A percentile compares a stretch with the other conserved stretches of the same genome.
Conservation (phyloP, 148 eudicot species). For the Fagopyrum tataricum region DNA sequence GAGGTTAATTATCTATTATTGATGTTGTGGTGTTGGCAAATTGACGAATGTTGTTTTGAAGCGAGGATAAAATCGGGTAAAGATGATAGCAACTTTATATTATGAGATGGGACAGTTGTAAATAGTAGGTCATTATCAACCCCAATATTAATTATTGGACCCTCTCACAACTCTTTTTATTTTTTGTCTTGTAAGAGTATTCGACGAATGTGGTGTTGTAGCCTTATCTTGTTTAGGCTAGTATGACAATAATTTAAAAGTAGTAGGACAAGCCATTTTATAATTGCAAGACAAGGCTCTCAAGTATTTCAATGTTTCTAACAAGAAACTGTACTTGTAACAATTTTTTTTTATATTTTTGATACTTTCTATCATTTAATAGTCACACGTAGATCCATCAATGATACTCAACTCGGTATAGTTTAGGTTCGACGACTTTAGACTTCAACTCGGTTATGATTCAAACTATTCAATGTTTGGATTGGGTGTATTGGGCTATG, state of each 20-base stretch:
- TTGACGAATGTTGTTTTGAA: background rate
- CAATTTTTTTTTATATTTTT: background rate
- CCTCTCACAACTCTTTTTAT: conserved; percentile 1
- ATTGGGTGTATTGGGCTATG: no score
- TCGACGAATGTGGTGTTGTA: background rate
- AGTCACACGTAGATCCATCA: background rate
- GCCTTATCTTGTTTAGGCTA: background rate
- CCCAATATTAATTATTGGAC: conserved; percentile 1
- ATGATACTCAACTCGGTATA: background rate
- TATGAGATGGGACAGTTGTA: background rate
- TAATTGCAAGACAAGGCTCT: background rate
- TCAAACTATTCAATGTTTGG: no score
- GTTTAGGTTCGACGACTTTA: background rate
- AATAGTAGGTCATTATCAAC: background rate
- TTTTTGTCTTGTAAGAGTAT: background rate
- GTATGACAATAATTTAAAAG: conserved; percentile 4
- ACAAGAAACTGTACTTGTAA: background rate
- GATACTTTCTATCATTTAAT: background rate
- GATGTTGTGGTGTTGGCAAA: no score
- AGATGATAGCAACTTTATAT: background rate
- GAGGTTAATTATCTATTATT: no score
- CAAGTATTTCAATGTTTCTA: background rate
- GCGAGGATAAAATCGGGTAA: background rate
- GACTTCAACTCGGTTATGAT: no score
- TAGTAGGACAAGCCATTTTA: background rate